A percentile compares a stretch with the other conserved stretches of the same genome.
Conservation (phyloP, 345 rosid species). For the Eucalyptus sp. region DNA sequence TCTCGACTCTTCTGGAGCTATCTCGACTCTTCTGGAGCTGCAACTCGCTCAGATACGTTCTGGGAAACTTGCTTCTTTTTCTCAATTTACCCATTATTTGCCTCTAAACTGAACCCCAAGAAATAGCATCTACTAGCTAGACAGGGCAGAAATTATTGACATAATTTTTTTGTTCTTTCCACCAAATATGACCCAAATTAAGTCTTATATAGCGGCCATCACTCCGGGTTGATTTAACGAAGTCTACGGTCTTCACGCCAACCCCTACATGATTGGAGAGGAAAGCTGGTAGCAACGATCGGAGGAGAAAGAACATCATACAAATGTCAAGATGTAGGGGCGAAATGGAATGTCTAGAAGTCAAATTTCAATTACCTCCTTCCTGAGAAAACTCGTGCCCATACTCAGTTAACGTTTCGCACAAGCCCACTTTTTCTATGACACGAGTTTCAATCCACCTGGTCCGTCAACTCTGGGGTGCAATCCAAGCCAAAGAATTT, state of each 20-base stretch:
- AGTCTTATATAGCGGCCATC: background rate
- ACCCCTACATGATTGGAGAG: background rate
- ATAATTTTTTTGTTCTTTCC: background rate
- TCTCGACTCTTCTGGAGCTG: background rate
- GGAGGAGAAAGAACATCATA: too few relatives aligned
- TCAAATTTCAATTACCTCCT: background rate
- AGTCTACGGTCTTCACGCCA: background rate
- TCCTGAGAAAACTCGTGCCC: background rate
- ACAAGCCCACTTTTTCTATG: background rate
- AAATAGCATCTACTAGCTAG: background rate
- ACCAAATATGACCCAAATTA: background rate
- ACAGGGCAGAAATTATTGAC: background rate
- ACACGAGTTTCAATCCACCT: background rate
- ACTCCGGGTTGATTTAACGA: background rate
- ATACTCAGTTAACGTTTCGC: background rate
- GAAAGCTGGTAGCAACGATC: too few relatives aligned
- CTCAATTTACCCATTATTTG: background rate
- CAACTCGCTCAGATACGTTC: background rate
- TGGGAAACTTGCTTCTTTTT: background rate
- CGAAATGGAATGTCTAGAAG: background rate
- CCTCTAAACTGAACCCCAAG: background rate
- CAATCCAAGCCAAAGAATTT: background rate
- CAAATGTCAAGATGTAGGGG: background rate
- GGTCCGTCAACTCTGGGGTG: background rate
- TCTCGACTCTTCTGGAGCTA: background rate